These are phyloP conservation scores for Dictyostelium intermedium DNA, from an alignment of 78 protist genomes.

Conservation along the genomic window DNA sequence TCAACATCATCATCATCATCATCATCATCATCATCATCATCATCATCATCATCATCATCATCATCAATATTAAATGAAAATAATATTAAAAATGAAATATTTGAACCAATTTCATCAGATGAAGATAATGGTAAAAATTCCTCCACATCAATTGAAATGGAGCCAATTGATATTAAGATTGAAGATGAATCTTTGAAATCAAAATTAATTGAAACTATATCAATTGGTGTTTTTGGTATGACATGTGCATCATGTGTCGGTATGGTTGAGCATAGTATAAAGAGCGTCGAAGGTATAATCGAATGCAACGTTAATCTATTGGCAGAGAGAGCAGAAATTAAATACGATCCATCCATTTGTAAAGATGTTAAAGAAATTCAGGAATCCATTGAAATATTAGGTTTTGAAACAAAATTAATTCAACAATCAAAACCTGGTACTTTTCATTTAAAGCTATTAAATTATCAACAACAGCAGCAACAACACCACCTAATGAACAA, in stretches of 20 bases:
- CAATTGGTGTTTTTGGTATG: slow-evolving; percentile 78
- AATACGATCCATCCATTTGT: slow-evolving; percentile 10
- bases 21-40: not conserved
- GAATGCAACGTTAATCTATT: slow-evolving; percentile 60
- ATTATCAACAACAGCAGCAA: not conserved
- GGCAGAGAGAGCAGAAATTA: slow-evolving; percentile 69
- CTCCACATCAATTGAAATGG: not conserved
- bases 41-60: not conserved
- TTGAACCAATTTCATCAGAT: not conserved
- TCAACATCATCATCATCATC: not conserved
- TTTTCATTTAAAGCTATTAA: not conserved
- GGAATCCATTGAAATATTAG: slow-evolving; percentile 25
- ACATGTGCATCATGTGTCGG: slow-evolving; percentile 81
- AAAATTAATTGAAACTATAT: not conserved
- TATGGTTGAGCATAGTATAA: slow-evolving; percentile 68
- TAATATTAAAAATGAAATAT: not conserved
- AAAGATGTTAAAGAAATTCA: slow-evolving; percentile 1
- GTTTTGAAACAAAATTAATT: slow-evolving; percentile 58
- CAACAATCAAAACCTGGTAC: slow-evolving; percentile 40
- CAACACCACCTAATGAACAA: not conserved
- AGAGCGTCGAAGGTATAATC: slow-evolving; percentile 31
- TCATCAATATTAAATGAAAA: not conserved
- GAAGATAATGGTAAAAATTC: not conserved
- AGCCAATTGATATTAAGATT: slow-evolving; percentile 28
- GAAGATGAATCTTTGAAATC: not conserved